Evolutionary conservation across 2,329 filamentous ascomycete species (phyloP).

Genomic region (Xylariaceae sp.): DNA sequence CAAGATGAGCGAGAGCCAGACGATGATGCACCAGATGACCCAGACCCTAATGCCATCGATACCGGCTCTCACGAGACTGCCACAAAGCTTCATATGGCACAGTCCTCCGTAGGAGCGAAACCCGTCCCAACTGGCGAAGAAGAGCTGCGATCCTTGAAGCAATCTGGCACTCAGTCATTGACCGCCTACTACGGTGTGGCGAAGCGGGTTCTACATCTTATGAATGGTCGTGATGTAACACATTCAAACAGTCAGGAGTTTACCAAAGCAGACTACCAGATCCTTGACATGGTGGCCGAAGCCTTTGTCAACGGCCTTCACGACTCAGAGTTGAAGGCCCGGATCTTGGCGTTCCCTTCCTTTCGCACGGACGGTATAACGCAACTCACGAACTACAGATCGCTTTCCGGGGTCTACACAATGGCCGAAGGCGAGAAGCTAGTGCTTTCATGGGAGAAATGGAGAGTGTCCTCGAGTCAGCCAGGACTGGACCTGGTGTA

Average conservation of each 20-base stretch:
- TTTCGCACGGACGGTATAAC: slow-evolving; percentile 35
- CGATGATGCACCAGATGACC: slow-evolving; percentile 31
- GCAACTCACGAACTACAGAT: slow-evolving; percentile 36
- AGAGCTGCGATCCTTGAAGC: slow-evolving; percentile 35
- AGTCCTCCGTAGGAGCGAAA: slow-evolving; percentile 1
- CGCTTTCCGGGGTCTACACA: slow-evolving; percentile 48
- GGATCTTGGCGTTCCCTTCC: slow-evolving; percentile 44
- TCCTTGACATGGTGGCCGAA: slow-evolving; percentile 48
- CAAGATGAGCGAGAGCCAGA: slow-evolving; percentile 37
- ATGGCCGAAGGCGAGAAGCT: slow-evolving; percentile 54
- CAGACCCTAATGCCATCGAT: slow-evolving; percentile 14
- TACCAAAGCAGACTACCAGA: slow-evolving; percentile 39
- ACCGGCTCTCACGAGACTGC: slow-evolving; percentile 3
- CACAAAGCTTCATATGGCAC: slow-evolving; percentile 8
- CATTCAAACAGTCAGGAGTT: slow-evolving; percentile 43
- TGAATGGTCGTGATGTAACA: slow-evolving; percentile 47
- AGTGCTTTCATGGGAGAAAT: slow-evolving; percentile 42
- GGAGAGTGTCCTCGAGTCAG: slow-evolving; percentile 27
- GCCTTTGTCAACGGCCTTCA: slow-evolving; percentile 52
- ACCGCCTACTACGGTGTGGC: slow-evolving; percentile 44
- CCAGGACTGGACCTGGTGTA: slow-evolving; percentile 35
- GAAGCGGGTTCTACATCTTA: slow-evolving; percentile 45
- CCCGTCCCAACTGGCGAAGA: slow-evolving; percentile 13
- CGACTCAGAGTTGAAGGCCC: slow-evolving; percentile 41
- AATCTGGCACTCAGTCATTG: slow-evolving; percentile 39